Percentiles rank a stretch among this genome's conserved stretches.
phyloP scores from a whole-genome alignment of 1,139 yeast species.

The Geotrichum histeridarum region DNA sequence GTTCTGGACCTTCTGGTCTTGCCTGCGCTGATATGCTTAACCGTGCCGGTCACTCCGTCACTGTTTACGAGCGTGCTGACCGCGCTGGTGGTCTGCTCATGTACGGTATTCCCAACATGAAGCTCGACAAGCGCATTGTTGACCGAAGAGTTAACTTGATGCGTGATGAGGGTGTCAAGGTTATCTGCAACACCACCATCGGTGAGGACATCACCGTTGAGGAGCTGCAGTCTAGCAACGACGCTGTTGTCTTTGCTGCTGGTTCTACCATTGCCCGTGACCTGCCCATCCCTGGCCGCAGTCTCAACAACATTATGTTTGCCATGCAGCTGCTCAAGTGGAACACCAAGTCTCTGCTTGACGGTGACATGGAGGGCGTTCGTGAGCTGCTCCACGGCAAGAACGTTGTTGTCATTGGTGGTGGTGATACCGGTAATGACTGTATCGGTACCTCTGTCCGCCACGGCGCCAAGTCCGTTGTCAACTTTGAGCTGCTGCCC shows the following conservation, averaged over 20 bases:
- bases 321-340: slow-evolving; percentile 90
- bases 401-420: slow-evolving; percentile 93
- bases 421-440: slow-evolving; percentile 99
- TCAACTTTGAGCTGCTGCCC: slow-evolving; percentile 91
- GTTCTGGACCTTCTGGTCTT: slow-evolving; percentile 96
- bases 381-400: slow-evolving; percentile 71
- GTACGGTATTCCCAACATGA: slow-evolving; percentile 99
- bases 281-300: slow-evolving; percentile 89
- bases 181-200: slow-evolving; percentile 68
- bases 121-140: slow-evolving; percentile 86
- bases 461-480: slow-evolving; percentile 94
- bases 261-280: slow-evolving; percentile 98
- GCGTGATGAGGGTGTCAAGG: slow-evolving; percentile 84
- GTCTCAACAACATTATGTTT: slow-evolving; percentile 78
- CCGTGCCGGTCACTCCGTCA: slow-evolving; percentile 89
- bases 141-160: slow-evolving; percentile 88
- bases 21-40: slow-evolving; percentile 96
- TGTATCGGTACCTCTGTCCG: slow-evolving; percentile 97
- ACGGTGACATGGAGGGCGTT: slow-evolving; percentile 72
- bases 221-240: slow-evolving; percentile 58
- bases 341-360: slow-evolving; percentile 86
- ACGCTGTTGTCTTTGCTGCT: slow-evolving; percentile 88
- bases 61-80: slow-evolving; percentile 89
- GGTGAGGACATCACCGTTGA: slow-evolving; percentile 74
- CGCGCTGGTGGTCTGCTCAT: slow-evolving; percentile 94